These are phyloP conservation scores for Penstemon barbatus DNA, from an alignment of 257 asterid genomes.

Conservation along the genomic window DNA sequence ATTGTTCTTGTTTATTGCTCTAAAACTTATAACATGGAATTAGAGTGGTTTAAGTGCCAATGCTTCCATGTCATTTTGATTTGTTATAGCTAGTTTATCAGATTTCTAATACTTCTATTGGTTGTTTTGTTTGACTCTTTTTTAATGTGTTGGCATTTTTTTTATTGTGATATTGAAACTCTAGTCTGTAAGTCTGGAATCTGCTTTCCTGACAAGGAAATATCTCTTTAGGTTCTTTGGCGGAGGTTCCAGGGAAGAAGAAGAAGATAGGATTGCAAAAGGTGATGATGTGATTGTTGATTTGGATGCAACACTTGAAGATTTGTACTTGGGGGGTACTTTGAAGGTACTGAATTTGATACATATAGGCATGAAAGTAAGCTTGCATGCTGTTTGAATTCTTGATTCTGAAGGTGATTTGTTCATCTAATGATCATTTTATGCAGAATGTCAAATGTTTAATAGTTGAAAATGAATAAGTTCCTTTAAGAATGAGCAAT, in stretches of 20 bases:
- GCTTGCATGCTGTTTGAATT: neutral
- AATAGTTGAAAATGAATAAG: neutral
- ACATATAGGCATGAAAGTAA: neutral
- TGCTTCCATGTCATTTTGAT: no score
- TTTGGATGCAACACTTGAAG: slow-evolving; percentile 92
- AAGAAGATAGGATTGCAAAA: slow-evolving; percentile 86
- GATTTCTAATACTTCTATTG: neutral
- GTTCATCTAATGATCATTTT: neutral
- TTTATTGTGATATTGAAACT: neutral
- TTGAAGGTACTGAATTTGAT: slow-evolving; percentile 63
- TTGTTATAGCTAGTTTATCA: no score
- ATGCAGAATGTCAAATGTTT: neutral
- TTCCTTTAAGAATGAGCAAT: neutral
- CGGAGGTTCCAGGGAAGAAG: slow-evolving; percentile 91
- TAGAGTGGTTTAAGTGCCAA: neutral
- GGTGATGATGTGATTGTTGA: slow-evolving; percentile 95
- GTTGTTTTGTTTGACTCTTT: neutral
- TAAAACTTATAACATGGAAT: neutral
- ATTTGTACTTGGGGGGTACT: slow-evolving; percentile 91
- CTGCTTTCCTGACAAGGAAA: slow-evolving; percentile 29
- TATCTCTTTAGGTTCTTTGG: slow-evolving; percentile 69
- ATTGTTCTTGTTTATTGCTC: neutral
- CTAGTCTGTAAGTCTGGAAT: slow-evolving; percentile 6
- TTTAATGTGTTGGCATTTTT: neutral
- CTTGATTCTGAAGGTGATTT: slow-evolving; percentile 6